phyloP scores from a whole-genome alignment of 495 filamentous ascomycete species.

The Sordaria brevicollis region DNA sequence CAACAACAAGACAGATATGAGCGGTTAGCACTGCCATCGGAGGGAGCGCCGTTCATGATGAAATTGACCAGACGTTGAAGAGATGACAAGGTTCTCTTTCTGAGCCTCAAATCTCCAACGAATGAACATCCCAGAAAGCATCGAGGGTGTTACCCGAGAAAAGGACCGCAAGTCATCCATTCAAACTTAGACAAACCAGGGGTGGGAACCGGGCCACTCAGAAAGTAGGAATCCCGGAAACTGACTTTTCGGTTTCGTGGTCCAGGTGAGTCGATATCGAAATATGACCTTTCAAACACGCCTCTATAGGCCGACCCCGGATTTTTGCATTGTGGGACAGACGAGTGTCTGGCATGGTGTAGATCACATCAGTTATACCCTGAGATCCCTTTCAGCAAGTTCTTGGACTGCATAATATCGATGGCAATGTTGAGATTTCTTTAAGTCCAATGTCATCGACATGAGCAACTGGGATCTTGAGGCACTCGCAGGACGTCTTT shows the following conservation, averaged over 20 bases:
- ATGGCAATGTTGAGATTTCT: neutral
- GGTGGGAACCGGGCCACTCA: neutral
- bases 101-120: neutral
- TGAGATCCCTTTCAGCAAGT: neutral
- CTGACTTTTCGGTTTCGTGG: neutral
- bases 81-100: neutral
- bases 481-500: neutral
- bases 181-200: neutral
- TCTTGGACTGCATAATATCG: neutral
- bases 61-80: neutral
- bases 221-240: neutral
- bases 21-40: neutral
- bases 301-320: neutral
- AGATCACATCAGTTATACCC: neutral
- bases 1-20: neutral
- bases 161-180: neutral
- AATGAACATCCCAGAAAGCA: neutral
- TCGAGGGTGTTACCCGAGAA: neutral
- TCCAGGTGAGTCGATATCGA: neutral
- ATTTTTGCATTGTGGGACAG: neutral
- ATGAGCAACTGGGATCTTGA: neutral
- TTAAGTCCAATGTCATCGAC: neutral
- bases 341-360: neutral
- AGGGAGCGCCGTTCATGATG: neutral
- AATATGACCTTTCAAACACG: neutral